A percentile compares a stretch with the other conserved stretches of the same genome.
Conservation (phyloP, 768 basidiomycete genomes). For the Naganishia kalamii region DNA sequence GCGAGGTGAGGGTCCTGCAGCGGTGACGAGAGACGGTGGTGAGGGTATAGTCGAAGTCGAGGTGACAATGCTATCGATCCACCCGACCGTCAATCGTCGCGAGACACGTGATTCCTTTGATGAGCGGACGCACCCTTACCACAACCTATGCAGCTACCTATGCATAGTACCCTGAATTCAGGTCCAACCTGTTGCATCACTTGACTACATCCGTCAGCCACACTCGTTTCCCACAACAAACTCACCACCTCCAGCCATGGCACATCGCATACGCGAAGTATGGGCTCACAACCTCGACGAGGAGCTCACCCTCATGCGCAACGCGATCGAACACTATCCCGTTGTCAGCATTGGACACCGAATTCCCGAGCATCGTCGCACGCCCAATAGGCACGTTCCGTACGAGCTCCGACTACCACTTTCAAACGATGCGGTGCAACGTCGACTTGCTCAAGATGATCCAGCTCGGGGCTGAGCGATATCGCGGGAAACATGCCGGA, state of each 20-base stretch:
- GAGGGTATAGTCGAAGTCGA: too few relatives aligned
- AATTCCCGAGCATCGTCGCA: slow-evolving; percentile 97
- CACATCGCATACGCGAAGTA: slow-evolving; percentile 45
- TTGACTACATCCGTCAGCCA: too few relatives aligned
- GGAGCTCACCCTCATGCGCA: slow-evolving; percentile 83
- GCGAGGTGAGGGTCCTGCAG: too few relatives aligned
- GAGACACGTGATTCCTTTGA: too few relatives aligned
- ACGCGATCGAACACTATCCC: slow-evolving; percentile 80
- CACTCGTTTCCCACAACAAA: neutral
- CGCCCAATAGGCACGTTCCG: slow-evolving; percentile 94
- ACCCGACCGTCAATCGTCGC: too few relatives aligned
- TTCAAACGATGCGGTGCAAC: slow-evolving; percentile 99
- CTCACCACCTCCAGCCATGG: too few relatives aligned
- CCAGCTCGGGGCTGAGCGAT: slow-evolving; percentile 85
- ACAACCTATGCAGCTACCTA: too few relatives aligned
- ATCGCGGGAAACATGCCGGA: slow-evolving; percentile 90
- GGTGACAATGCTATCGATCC: too few relatives aligned
- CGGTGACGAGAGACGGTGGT: too few relatives aligned
- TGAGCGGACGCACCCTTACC: too few relatives aligned
- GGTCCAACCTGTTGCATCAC: too few relatives aligned
- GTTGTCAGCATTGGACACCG: slow-evolving; percentile 98
- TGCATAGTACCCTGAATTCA: too few relatives aligned
- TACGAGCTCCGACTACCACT: slow-evolving; percentile 96
- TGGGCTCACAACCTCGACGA: slow-evolving; percentile 88
- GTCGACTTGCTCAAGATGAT: slow-evolving; percentile 97